Percentiles rank a stretch among this genome's conserved stretches.
These are phyloP conservation scores for Dictyostelium brefeldianum DNA, from an alignment of 78 protist genomes.

Conservation along the genomic window DNA sequence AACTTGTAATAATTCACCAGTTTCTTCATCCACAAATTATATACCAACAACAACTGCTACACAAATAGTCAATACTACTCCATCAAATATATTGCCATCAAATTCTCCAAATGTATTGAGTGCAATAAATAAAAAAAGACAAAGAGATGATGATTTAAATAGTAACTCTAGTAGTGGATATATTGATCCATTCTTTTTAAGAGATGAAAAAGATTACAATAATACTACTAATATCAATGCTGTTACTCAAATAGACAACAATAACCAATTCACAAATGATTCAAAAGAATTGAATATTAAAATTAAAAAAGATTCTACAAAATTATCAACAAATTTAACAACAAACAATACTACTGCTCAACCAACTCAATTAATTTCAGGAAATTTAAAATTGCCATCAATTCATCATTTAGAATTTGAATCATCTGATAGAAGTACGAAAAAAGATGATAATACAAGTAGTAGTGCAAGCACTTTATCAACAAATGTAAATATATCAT, in stretches of 20 bases:
- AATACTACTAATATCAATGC: neutral
- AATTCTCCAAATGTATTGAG: constrained; percentile 38
- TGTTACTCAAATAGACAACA: neutral
- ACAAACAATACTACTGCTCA: neutral
- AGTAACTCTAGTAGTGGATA: neutral
- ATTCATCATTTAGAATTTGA: constrained; percentile 73
- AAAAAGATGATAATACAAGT: constrained; percentile 40
- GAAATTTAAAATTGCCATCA: constrained; percentile 54
- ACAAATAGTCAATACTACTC: neutral
- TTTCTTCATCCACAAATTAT: constrained; percentile 10
- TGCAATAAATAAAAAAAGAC: constrained; percentile 34
- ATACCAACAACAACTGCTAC: neutral
- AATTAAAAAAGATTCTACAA: constrained; percentile 14
- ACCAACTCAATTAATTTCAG: neutral
- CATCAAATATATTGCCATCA: neutral
- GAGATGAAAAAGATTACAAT: constrained; percentile 23
- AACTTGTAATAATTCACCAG: constrained; percentile 49
- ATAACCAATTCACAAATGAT: constrained; percentile 4
- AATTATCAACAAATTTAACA: neutral
- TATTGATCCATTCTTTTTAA: constrained; percentile 24
- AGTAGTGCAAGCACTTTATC: too few species aligned
- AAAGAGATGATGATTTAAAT: constrained; percentile 16
- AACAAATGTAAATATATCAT: neutral
- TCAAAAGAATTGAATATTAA: constrained; percentile 28
- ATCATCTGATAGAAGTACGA: neutral